These are phyloP conservation scores for Condylostoma magnum DNA, from an alignment of 169 alveolate genomes.

Conservation along the genomic window DNA sequence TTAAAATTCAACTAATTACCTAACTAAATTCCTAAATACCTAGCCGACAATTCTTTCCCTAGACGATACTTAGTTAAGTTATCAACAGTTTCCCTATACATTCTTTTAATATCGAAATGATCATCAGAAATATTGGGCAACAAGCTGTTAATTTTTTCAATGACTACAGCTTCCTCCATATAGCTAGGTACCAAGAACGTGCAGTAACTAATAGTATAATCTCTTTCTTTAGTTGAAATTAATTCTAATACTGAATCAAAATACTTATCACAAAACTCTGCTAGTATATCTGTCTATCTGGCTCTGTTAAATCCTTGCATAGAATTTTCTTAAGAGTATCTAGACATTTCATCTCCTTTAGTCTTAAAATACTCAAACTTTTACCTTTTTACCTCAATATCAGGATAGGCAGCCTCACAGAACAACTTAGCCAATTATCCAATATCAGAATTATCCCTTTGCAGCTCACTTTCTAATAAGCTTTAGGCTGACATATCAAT, in stretches of 20 bases:
- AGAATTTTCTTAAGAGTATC: too few relatives aligned
- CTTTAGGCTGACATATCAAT: not conserved
- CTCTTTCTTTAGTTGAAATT: conserved; percentile 10
- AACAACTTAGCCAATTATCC: conserved; percentile 11
- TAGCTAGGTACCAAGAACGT: not conserved
- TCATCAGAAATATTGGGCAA: conserved; percentile 16
- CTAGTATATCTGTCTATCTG: conserved; percentile 1
- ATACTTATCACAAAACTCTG: not conserved
- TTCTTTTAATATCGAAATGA: conserved; percentile 14
- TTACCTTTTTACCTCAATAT: not conserved
- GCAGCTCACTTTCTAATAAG: not conserved
- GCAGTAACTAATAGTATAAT: conserved; percentile 2
- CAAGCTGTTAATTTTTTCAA: conserved; percentile 15
- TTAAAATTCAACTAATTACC: too few relatives aligned
- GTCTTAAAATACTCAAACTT: not conserved
- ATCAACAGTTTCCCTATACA: not conserved
- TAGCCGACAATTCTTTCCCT: not conserved
- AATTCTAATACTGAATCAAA: conserved; percentile 5
- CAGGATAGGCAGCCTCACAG: conserved; percentile 34
- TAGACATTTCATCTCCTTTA: not conserved
- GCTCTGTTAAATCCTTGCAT: conserved; percentile 19
- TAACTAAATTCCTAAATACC: not conserved
- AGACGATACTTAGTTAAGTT: not conserved
- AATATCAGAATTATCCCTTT: conserved; percentile 16
- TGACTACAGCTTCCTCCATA: conserved; percentile 21